Base-by-base conservation (phyloP, 768 basidiomycete species). In the Tulasnella sp. region DNA sequence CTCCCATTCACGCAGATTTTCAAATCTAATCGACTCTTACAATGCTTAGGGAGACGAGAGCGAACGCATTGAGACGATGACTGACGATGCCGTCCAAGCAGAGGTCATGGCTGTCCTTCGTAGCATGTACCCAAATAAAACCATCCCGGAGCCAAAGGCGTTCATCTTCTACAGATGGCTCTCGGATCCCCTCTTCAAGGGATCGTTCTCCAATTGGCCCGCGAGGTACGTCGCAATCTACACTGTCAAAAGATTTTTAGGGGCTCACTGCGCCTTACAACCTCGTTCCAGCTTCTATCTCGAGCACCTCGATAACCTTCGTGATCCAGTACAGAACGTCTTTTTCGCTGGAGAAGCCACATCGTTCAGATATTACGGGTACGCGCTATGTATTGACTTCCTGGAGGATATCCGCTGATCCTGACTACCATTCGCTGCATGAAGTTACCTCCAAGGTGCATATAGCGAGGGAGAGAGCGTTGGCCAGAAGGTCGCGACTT, bases 201-300 rank as follows among this genome's bases (percentile, higher is more conserved):
- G 82, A 3, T 80, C 82, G 3, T 86, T 82, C 64, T 81, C 80
- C 21, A 86, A 84, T 61, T 86, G 83, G 83, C 84, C 83, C 0
- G 74, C 85, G 0, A 75, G 80, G 2, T 84, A 83, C 63, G 68
- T 78, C 10, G 74, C 19, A 52, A 9, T 19, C 19, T 5, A 10
- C 41, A n/a, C 41, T 43, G 41, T 43, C n/a, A 43, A n/a, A 43
- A 43, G 11, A 43, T 10, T n/a, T 4, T 23, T 9, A 11, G n/a
- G 13, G 4, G 49, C 50, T 51, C 2, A 51, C 19, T 8, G 29
- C 15, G 3, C 15, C 8, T 4, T 2, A 21, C 17, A 4, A 4
- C 38, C 23, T 52, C 19, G 2, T 17, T 53, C 17, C 3, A 60
- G 58, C 34, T 60, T 52, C 19, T 51, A 62, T 34, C 45, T 60